These are phyloP conservation scores for Fusarium udum DNA, from an alignment of 2,329 filamentous ascomycete genomes.

Conservation along the genomic window DNA sequence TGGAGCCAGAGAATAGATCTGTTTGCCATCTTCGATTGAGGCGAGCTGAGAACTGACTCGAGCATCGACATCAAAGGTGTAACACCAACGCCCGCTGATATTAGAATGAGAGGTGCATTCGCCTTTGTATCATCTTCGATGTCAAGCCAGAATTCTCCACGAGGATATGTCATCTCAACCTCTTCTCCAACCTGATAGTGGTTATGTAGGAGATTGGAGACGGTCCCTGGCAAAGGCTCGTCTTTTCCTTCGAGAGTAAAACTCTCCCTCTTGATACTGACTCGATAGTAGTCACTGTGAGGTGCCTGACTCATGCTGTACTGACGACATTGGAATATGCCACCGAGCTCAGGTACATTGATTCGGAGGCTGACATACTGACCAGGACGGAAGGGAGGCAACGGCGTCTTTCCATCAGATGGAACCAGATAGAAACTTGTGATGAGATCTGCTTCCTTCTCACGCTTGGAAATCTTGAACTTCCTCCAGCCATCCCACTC, in stretches of 20 bases:
- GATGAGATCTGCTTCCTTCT: constrained; percentile 70
- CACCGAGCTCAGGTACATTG: constrained; percentile 61
- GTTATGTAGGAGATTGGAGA: constrained; percentile 6
- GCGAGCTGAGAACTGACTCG: background rate
- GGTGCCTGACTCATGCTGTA: constrained; percentile 75
- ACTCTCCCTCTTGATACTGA: constrained; percentile 66
- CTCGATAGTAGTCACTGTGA: constrained; percentile 67
- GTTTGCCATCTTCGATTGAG: background rate
- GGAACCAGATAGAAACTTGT: constrained; percentile 74
- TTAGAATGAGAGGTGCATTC: background rate
- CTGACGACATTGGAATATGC: constrained; percentile 69
- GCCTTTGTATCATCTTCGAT: background rate
- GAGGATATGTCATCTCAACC: constrained; percentile 1
- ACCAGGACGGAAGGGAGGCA: constrained; percentile 54
- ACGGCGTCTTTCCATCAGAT: constrained; percentile 58
- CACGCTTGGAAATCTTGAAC: constrained; percentile 70
- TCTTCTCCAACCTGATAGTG: constrained; percentile 3
- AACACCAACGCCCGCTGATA: background rate
- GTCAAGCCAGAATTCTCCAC: constrained; percentile 6
- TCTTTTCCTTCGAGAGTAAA: background rate
- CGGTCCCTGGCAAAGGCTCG: background rate
- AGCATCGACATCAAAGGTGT: background rate
- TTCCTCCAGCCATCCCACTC: constrained; percentile 71
- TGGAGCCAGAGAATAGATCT: background rate
- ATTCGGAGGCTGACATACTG: constrained; percentile 45